Base-by-base conservation (phyloP, 2,329 filamentous ascomycete species). In the Fusarium nurragi region DNA sequence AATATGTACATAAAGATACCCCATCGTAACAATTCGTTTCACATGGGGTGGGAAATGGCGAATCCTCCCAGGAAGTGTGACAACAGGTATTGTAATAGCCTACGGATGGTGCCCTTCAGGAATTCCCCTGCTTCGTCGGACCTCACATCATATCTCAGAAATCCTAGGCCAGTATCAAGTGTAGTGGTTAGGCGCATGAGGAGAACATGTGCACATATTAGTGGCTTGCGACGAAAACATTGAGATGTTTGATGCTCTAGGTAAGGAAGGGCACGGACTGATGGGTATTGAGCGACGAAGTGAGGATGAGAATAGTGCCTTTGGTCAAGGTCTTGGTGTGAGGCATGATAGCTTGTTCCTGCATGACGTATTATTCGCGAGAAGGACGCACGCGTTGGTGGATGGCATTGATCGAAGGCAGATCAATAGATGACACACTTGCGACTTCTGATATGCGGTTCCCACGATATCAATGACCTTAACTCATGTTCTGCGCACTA, bases 371-470 rank as follows among this genome's bases (percentile, higher is more conserved):
- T 25, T 49, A 38, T 16, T 38, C 9, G 23, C 14, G 25, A 39
- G 30, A 19, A 46, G n/a, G 32, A 39, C n/a, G 38, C 44, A 23
- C 14, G 11, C 38, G 34, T 47, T 47, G 54, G 38, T 59, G 41
- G 34, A 21, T 37, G 23, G 26, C 23, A 34, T 26, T 14, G 12
- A 11, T 26, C 7, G 39, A 36, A 45, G 26, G 32, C 30, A 63
- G 25, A 48, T 18, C 12, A 30, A 25, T 25, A 26, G 45, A 26
- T 44, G 48, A 44, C 36, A 58, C 13, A 30, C 40, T 22, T 19
- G 5, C 30, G 26, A 45, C 13, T 32, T 59, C 30, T 12, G 36
- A 18, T 22, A 22, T 34, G 37, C 19, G 28, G 22, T 44, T 45
- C 26, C 36, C 47, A 22, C 26, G 23, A 23, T 12, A 38, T 30